Evolutionary conservation across 106 monocot genomes (phyloP), one percentile per base, ranked within the genome.

Genomic region (Platanthera zijinensis): DNA sequence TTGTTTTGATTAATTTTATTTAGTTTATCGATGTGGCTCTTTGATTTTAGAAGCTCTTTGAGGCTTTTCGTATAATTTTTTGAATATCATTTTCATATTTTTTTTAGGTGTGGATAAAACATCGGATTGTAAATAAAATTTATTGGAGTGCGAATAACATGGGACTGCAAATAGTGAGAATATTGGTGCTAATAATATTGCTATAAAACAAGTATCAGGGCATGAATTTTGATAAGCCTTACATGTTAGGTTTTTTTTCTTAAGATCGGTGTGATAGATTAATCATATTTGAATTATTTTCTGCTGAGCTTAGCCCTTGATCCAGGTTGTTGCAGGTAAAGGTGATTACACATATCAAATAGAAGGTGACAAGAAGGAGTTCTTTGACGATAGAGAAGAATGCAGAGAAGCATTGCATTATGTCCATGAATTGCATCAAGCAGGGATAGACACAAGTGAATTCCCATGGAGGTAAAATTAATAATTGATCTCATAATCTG

Each of bases 371-470:
- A 93, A 91, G 80, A 82, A 83, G 32, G 86, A 91, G 25, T 97
- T 89, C 61, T 91, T 97, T 86, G 96, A 97, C 82, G 93, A 97
- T 79, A 87, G 96, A 77, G 96, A 97, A 83, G 93, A 97, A 74
- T 97, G 93, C 74, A 87, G 96, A 82, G 96, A 97, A 89, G 96
- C 96, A 71, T 80, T 97, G 71, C 93, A 91, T 77, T 91, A 93
- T 67, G 96, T 97, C 67, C 89, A 93, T 78, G 91, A 97, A 82
- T 78, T 97, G 78, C 96, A 93, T 78, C 93, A 88, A 81, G 89
- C 96, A 72, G 96, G 96, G 73, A 97, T 93, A 79, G 96, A 93
- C 86, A 96, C 91, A 61, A 93, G 91, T 75, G 96, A 97, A 83
- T 97, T 93, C 75, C 96, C 96, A 71, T 97, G 96, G 93, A 74